Evolutionary conservation across 1,284 basidiomycete genomes (phyloP).

Genomic region (Paramarasmius palmivorus): DNA sequence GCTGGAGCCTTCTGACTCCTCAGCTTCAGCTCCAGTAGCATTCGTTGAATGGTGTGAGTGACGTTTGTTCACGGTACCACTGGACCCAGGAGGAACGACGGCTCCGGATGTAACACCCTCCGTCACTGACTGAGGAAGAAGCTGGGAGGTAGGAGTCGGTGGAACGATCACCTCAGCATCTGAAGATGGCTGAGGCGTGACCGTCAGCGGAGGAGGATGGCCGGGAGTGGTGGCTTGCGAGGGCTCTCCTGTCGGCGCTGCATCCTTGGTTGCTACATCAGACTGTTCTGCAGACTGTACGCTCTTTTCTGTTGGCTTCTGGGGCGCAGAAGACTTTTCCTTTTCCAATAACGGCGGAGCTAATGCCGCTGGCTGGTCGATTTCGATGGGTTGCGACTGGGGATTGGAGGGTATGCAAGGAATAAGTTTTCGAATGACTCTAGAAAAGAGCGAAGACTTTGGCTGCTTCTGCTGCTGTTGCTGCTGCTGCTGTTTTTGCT

Average conservation of each 20-base stretch:
- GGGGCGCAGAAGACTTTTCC: constrained; percentile 1
- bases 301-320: constrained; percentile 4
- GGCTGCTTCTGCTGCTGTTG: constrained; percentile 7
- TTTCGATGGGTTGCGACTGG: constrained; percentile 31
- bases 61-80: constrained; percentile 22
- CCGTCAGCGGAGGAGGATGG: constrained; percentile 11
- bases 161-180: constrained; percentile 48
- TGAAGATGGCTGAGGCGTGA: constrained; percentile 16
- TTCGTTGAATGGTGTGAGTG: constrained; percentile 26
- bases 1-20: constrained; percentile 48
- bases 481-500: too few species aligned
- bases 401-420: constrained; percentile 47
- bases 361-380: constrained; percentile 24
- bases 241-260: constrained; percentile 4
- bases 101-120: constrained; percentile 57
- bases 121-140: constrained; percentile 51
- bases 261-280: constrained; percentile 18
- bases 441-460: constrained; percentile 46
- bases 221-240: constrained; percentile 8
- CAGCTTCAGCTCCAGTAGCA: constrained; percentile 32
- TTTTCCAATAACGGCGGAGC: constrained; percentile 11
- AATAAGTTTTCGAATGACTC: constrained; percentile 47
- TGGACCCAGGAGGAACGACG: constrained; percentile 58
- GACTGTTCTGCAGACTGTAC: constrained; percentile 19
- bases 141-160: constrained; percentile 51